phyloP scores from a whole-genome alignment of 345 rosid genomes.

The Hibiscus mutabilis region DNA sequence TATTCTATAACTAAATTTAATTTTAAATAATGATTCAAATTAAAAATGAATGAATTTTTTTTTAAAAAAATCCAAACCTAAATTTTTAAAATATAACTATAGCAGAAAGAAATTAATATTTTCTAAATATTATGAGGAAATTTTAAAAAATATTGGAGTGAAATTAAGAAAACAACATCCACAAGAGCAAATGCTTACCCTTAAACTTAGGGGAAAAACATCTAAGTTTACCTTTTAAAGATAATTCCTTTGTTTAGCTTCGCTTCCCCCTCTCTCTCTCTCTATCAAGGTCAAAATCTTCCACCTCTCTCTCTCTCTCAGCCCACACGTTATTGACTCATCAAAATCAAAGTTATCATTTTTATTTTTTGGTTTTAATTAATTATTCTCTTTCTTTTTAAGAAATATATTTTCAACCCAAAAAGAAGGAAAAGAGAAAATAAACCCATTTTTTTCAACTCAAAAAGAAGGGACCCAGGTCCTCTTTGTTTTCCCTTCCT shows the following conservation, averaged over 20 bases:
- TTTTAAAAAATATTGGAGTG: not conserved
- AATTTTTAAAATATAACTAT: not conserved
- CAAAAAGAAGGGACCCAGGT: not conserved
- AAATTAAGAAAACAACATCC: not conserved
- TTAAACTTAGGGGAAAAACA: not conserved
- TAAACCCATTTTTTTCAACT: not conserved
- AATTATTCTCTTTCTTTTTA: not conserved
- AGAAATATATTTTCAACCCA: not conserved
- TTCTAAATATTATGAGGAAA: not conserved
- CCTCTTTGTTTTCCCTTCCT: conserved; percentile 25
- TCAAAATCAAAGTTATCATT: not conserved
- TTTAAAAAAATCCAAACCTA: too few relatives aligned
- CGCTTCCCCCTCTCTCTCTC: not conserved
- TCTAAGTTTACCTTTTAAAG: not conserved
- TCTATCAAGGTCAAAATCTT: not conserved
- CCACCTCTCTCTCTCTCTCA: not conserved
- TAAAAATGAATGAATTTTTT: too few relatives aligned
- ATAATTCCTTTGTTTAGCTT: not conserved
- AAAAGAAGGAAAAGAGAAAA: not conserved
- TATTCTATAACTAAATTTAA: too few relatives aligned
- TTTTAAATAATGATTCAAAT: too few relatives aligned
- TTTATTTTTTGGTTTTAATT: not conserved
- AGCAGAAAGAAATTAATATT: not conserved
- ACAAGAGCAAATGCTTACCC: not conserved
- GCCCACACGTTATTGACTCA: not conserved